phyloP scores from a whole-genome alignment of 1,139 yeast species.

The Suhomyces chickasaworum region DNA sequence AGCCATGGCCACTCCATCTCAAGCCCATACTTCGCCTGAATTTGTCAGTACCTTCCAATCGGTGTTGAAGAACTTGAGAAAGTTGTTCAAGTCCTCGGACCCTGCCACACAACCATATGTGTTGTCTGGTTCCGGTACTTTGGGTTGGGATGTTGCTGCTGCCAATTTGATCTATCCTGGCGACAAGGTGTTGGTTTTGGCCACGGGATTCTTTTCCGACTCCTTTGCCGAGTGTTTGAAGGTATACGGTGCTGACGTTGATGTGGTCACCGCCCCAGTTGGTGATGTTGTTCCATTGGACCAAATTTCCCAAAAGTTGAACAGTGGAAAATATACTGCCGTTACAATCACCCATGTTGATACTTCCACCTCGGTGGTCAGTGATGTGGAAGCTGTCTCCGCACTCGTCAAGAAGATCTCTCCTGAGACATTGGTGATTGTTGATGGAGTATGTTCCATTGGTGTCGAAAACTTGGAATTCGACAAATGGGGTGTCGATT shows the following conservation, averaged over 20 bases:
- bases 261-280: conserved; percentile 66
- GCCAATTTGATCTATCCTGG: conserved; percentile 72
- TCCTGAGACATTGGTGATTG: conserved; percentile 81
- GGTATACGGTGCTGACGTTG: conserved; percentile 70
- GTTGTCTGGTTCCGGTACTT: conserved; percentile 87
- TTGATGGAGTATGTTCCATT: conserved; percentile 93
- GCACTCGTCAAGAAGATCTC: conserved; percentile 59
- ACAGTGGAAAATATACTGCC: conserved; percentile 56
- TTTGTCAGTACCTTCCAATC: conserved; percentile 74
- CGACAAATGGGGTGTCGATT: conserved; percentile 89
- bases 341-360: conserved; percentile 94
- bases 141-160: conserved; percentile 92
- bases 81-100: conserved; percentile 70
- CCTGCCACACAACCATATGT: conserved; percentile 74
- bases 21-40: conserved; percentile 90
- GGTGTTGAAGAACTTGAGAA: conserved; percentile 67
- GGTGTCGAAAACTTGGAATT: conserved; percentile 87
- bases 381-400: conserved; percentile 68
- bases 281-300: conserved; percentile 72
- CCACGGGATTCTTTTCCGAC: conserved; percentile 93
- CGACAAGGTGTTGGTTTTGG: conserved; percentile 72
- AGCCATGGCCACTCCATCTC: conserved; percentile 84
- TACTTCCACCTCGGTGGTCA: conserved; percentile 89
- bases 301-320: conserved; percentile 56
- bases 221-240: conserved; percentile 78